These are phyloP conservation scores for Fusarium tjaetaba DNA, from an alignment of 2,329 filamentous ascomycete species.

Conservation along the genomic window DNA sequence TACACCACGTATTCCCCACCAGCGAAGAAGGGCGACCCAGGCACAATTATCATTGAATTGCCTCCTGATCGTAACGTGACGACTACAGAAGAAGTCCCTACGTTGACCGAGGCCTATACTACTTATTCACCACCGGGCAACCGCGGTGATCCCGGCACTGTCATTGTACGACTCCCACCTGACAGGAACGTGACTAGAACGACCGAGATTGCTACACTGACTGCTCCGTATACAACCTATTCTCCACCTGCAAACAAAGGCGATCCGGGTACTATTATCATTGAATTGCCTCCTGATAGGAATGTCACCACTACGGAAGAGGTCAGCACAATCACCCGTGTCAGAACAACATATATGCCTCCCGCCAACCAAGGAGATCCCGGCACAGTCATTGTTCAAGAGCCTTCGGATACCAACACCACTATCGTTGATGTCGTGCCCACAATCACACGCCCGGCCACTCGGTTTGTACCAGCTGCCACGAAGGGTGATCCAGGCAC, in stretches of 20 bases:
- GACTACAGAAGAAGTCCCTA: neutral
- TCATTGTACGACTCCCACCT: constrained; percentile 13
- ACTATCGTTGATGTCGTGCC: constrained; percentile 14
- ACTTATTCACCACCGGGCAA: constrained; percentile 8
- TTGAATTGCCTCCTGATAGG: constrained; percentile 17
- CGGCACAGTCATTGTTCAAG: constrained; percentile 21
- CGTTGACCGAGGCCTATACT: constrained; percentile 2
- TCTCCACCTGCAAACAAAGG: constrained; percentile 7
- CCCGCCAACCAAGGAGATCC: constrained; percentile 17
- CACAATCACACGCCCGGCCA: constrained; percentile 14
- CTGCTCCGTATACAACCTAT: constrained; percentile 6
- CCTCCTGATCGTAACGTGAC: constrained; percentile 18
- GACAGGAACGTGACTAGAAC: constrained; percentile 17
- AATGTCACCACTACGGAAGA: constrained; percentile 17
- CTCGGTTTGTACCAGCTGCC: constrained; percentile 2
- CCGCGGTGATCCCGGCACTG: constrained; percentile 13
- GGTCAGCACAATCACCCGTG: neutral
- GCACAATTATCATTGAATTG: constrained; percentile 18
- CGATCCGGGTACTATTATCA: constrained; percentile 18
- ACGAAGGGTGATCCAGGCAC: constrained; percentile 17
- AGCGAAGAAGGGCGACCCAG: neutral
- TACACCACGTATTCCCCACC: neutral
- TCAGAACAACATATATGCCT: constrained; percentile 3
- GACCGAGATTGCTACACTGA: neutral
- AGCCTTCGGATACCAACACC: constrained; percentile 13